phyloP scores from a whole-genome alignment of 805 yeast species.

The Starmerella cellae region DNA sequence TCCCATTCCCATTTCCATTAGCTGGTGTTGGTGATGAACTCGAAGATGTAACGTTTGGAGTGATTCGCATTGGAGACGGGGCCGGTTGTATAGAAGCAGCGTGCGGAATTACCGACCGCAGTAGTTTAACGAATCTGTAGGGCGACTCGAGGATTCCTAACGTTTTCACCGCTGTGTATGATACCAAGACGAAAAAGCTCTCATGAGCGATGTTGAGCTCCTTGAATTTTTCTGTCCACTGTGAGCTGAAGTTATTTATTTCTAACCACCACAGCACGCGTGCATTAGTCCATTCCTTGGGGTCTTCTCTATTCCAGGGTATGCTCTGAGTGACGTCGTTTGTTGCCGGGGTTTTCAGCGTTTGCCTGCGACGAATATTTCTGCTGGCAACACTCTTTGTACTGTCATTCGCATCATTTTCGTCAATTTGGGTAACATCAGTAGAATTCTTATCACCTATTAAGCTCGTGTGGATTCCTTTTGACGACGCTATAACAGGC shows the following conservation, averaged over 20 bases:
- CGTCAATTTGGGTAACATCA: not conserved
- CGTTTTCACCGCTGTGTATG: slow-evolving; percentile 46
- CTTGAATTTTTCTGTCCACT: slow-evolving; percentile 59
- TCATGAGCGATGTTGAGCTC: slow-evolving; percentile 47
- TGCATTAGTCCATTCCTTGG: slow-evolving; percentile 52
- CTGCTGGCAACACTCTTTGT: not conserved
- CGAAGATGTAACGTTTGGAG: not conserved
- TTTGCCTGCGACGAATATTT: slow-evolving; percentile 6
- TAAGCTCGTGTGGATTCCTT: not conserved
- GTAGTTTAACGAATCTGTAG: slow-evolving; percentile 42
- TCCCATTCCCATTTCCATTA: not conserved
- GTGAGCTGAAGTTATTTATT: slow-evolving; percentile 49
- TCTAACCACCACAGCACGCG: slow-evolving; percentile 59
- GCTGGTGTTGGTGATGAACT: not conserved
- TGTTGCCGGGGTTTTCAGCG: slow-evolving; percentile 2
- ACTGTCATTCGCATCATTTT: not conserved
- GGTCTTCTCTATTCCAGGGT: slow-evolving; percentile 13
- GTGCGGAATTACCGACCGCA: slow-evolving; percentile 31
- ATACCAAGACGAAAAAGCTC: slow-evolving; percentile 51
- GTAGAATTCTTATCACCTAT: not conserved
- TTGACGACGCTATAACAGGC: not conserved
- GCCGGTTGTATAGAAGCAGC: slow-evolving; percentile 4
- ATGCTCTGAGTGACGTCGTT: not conserved
- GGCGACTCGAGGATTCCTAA: slow-evolving; percentile 36
- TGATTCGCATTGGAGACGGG: not conserved